Conservation (phyloP, 306 rosid species). For the Boehmeria nivea region DNA sequence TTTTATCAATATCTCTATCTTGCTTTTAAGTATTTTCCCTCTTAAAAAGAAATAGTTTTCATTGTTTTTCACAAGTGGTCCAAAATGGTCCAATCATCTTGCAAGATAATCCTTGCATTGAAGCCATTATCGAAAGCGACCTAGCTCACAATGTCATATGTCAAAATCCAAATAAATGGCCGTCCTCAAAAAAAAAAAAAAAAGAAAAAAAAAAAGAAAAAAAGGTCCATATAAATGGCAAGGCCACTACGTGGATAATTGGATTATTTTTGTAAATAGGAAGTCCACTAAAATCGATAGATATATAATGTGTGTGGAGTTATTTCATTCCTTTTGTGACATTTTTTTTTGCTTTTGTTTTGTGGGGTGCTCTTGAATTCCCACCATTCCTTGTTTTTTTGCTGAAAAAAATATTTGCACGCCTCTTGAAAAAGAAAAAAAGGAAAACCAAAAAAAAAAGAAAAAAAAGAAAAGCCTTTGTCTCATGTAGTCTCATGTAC, state of each 20-base stretch:
- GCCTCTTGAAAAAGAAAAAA: background rate
- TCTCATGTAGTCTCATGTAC: too few relatives aligned
- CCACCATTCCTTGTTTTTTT: constrained; percentile 17
- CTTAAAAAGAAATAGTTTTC: too few relatives aligned
- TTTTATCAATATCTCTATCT: constrained; percentile 17
- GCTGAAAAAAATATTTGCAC: constrained; percentile 5
- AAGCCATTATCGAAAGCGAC: constrained; percentile 40
- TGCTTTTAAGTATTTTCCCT: too few relatives aligned
- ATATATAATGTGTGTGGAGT: constrained; percentile 6
- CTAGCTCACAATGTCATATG: constrained; percentile 15
- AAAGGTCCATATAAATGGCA: constrained; percentile 23
- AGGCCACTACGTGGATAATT: constrained; percentile 11
- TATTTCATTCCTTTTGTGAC: constrained; percentile 5
- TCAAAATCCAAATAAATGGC: constrained; percentile 28
- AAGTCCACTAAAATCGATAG: constrained; percentile 3
- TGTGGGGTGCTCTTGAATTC: constrained; percentile 34
- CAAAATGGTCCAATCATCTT: constrained; percentile 34
- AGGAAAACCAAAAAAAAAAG: background rate
- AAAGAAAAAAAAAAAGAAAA: too few relatives aligned
- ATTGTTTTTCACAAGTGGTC: constrained; percentile 30
- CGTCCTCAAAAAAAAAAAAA: too few relatives aligned
- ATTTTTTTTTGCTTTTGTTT: constrained; percentile 17
- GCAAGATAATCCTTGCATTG: constrained; percentile 24
- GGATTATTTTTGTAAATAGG: background rate
- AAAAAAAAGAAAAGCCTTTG: too few relatives aligned